Percentiles rank a stretch among this genome's conserved stretches.
Evolutionary conservation across 2,329 filamentous ascomycete genomes (phyloP).

Genomic region (Orbilia quercus): DNA sequence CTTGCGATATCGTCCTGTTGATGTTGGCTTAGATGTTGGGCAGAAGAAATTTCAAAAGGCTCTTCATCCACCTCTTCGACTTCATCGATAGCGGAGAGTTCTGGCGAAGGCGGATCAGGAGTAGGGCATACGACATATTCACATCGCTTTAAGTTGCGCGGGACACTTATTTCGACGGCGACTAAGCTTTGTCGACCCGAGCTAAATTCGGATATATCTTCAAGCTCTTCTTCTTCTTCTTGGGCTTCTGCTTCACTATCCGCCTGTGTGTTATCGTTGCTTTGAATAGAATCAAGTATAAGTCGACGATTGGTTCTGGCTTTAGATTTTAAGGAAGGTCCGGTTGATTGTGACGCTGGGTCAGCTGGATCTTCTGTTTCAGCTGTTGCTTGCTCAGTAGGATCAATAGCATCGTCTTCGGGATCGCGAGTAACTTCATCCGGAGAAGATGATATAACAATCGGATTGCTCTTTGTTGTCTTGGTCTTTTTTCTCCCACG

Average conservation of each 20-base stretch:
- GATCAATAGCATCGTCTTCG: background rate
- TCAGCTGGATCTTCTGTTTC: too few relatives aligned
- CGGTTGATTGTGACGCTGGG: too few relatives aligned
- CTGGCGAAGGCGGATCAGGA: constrained; percentile 14
- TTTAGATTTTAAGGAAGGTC: constrained; percentile 8
- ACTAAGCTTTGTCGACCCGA: constrained; percentile 6
- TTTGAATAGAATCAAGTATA: constrained; percentile 42
- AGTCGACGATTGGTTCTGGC: constrained; percentile 16
- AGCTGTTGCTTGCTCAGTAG: background rate
- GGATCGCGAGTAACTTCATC: background rate
- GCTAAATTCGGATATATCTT: background rate
- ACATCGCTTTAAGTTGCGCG: background rate
- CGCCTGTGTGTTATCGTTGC: background rate
- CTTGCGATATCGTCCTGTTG: constrained; percentile 1
- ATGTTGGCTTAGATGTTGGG: background rate
- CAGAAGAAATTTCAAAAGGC: background rate
- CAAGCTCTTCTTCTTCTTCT: background rate
- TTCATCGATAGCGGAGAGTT: background rate
- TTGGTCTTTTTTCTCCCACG: constrained; percentile 16
- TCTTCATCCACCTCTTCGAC: background rate
- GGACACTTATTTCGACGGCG: constrained; percentile 18
- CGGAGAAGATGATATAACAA: constrained; percentile 39
- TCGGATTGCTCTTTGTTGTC: constrained; percentile 6
- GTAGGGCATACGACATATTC: constrained; percentile 21
- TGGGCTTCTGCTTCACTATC: background rate